Base-by-base conservation (phyloP, 805 yeast species). In the Sugiyamaella smithiae region DNA sequence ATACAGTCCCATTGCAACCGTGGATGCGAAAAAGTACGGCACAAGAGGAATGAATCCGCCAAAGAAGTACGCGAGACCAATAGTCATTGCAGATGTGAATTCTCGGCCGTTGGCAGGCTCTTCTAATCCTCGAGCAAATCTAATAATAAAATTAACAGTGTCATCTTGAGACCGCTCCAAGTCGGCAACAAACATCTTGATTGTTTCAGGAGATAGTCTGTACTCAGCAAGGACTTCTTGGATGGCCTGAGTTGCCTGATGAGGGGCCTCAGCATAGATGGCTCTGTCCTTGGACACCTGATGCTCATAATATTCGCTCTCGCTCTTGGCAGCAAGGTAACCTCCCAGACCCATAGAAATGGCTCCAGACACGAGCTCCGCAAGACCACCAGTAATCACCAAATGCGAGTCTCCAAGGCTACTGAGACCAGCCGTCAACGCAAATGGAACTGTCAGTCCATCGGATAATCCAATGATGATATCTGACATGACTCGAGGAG, bases 291-390 rank as follows among this genome's bases (percentile, higher is more conserved):
- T 64, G 23, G 42, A 50, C 2, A 64, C 51, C 49, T 64, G 66
- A 17, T 52, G 49, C 43, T 58, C 51, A 45, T 56, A 61, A 46
- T 56, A 59, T 43, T 67, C 71, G 43, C 46, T 70, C 70, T 91
- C 99, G 11, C 90, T 81, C 66, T 84, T 85, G 37, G 99, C 99
- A 25, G 98, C 99, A 49, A 91, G 74, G 67, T 80, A 91, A 25
- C 99, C 99, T 50, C 99, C 99, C 48, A 91, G 78, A 6, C 99
- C 98, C 99, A 91, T 91, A 24, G 96, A 85, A 46, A 91, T 90
- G 40, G 98, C 95, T 43, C 99, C 99, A 4, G 96, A 86, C 2
- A 91, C 95, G 57, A 91, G 79, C 72, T 91, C 99, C 7, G 98
- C 98, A 77, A 91, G 80, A 20, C 98, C 99, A 75, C 98, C 99